phyloP scores from a whole-genome alignment of 2,329 filamentous ascomycete genomes.

The Blastomyces emzantsi region DNA sequence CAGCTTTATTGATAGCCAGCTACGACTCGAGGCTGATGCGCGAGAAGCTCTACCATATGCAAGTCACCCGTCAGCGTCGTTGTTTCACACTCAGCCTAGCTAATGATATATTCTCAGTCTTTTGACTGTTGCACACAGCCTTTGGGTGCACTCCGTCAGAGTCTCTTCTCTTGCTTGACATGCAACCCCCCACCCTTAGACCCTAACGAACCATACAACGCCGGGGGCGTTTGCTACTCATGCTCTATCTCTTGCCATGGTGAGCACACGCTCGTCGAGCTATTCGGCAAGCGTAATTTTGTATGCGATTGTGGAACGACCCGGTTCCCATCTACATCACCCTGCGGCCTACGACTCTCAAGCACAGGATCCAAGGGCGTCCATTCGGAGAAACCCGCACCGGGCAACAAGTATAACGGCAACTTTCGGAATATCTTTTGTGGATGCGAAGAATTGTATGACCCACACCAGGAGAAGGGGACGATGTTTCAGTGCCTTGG shows the following conservation, averaged over 20 bases:
- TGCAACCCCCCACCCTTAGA: slow-evolving; percentile 68
- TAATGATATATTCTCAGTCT: slow-evolving; percentile 31
- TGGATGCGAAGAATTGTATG: slow-evolving; percentile 78
- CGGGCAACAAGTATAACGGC: slow-evolving; percentile 82
- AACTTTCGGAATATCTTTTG: slow-evolving; percentile 94
- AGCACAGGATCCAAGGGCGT: slow-evolving; percentile 70
- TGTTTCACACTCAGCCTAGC: background rate
- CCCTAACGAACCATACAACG: slow-evolving; percentile 49
- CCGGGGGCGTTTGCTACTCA: slow-evolving; percentile 88
- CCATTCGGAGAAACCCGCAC: slow-evolving; percentile 60
- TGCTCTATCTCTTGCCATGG: slow-evolving; percentile 96
- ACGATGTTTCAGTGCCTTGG: slow-evolving; percentile 98
- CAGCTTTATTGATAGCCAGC: slow-evolving; percentile 80
- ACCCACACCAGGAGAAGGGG: slow-evolving; percentile 79
- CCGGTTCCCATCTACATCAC: slow-evolving; percentile 58
- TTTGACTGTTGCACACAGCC: slow-evolving; percentile 88
- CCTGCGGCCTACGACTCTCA: slow-evolving; percentile 64
- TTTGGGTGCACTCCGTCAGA: slow-evolving; percentile 81
- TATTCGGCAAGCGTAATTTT: slow-evolving; percentile 93
- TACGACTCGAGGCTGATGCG: slow-evolving; percentile 87
- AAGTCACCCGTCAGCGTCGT: slow-evolving; percentile 24
- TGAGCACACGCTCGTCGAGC: slow-evolving; percentile 87
- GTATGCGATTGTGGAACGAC: slow-evolving; percentile 93
- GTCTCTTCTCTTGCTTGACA: slow-evolving; percentile 83
- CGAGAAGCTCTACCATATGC: slow-evolving; percentile 92